phyloP scores from a whole-genome alignment of 208 protist genomes.

The Leishmania turanica region DNA sequence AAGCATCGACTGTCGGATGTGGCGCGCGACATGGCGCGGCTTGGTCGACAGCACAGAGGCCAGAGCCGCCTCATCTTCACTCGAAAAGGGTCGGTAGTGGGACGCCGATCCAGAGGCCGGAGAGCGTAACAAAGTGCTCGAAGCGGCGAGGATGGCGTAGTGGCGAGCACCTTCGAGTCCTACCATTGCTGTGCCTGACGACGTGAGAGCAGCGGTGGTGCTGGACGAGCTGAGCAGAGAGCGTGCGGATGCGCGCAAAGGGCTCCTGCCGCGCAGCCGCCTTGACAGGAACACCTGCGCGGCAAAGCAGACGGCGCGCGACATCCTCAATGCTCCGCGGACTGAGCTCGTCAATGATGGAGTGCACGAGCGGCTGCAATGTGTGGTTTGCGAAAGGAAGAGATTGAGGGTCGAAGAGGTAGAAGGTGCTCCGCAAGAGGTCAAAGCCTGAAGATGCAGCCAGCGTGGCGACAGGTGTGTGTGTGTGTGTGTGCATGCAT shows the following conservation, averaged over 20 bases:
- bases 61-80: slow-evolving; percentile 83
- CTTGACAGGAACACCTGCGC: neutral
- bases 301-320: neutral
- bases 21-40: slow-evolving; percentile 78
- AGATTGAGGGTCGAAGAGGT: neutral
- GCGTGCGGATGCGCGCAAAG: neutral
- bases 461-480: too few species aligned
- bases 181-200: neutral
- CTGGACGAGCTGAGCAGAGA: neutral
- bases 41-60: slow-evolving; percentile 74
- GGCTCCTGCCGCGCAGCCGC: neutral
- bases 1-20: slow-evolving; percentile 88
- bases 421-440: neutral
- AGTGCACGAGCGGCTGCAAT: neutral
- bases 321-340: neutral
- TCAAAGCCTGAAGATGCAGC: neutral
- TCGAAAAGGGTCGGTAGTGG: slow-evolving; percentile 77
- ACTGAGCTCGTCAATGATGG: neutral
- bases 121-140: neutral
- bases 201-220: neutral
- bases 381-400: neutral
- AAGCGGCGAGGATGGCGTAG: neutral
- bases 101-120: neutral
- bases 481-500: neutral
- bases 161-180: neutral